Evolutionary conservation across 2,329 filamentous ascomycete genomes (phyloP).

Genomic region (Fusarium multiceps): DNA sequence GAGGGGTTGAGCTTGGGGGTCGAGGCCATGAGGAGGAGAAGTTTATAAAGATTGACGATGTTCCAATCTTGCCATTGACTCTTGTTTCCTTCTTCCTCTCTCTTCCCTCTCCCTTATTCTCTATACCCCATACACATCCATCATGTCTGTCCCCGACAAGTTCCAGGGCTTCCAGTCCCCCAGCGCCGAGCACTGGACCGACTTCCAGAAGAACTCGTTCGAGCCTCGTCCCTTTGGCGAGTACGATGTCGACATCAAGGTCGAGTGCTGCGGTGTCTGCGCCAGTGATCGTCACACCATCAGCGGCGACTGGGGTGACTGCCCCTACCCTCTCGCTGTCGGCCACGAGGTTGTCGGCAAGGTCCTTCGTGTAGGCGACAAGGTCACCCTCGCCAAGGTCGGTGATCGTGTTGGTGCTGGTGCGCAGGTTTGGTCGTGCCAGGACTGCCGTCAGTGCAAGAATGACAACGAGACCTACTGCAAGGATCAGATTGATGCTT

Average conservation of each 20-base stretch:
- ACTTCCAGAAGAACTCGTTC: constrained; percentile 79
- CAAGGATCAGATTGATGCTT: constrained; percentile 58
- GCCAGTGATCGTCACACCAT: constrained; percentile 79
- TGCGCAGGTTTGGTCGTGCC: constrained; percentile 67
- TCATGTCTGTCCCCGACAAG: constrained; percentile 68
- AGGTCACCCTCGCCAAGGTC: constrained; percentile 60
- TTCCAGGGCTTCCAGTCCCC: constrained; percentile 72
- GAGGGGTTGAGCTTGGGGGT: constrained; percentile 37
- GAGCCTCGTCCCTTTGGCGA: constrained; percentile 87
- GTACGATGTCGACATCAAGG: constrained; percentile 88
- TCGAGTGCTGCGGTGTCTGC: constrained; percentile 83
- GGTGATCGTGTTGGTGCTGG: constrained; percentile 70
- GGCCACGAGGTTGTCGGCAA: constrained; percentile 80
- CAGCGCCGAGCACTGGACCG: constrained; percentile 63
- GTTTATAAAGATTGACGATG: constrained; percentile 28
- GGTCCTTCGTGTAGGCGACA: constrained; percentile 71
- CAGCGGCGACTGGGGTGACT: constrained; percentile 73
- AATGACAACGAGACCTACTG: constrained; percentile 57
- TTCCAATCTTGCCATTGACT: constrained; percentile 16
- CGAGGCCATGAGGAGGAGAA: constrained; percentile 22
- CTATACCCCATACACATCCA: background rate
- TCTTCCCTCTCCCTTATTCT: background rate
- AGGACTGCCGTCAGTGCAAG: constrained; percentile 55
- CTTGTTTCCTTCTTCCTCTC: constrained; percentile 3
- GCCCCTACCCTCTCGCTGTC: constrained; percentile 72